Percentiles rank a stretch among this genome's conserved stretches.
Evolutionary conservation across 1,284 basidiomycete species (phyloP).

Genomic region (Coniferiporia weirii): DNA sequence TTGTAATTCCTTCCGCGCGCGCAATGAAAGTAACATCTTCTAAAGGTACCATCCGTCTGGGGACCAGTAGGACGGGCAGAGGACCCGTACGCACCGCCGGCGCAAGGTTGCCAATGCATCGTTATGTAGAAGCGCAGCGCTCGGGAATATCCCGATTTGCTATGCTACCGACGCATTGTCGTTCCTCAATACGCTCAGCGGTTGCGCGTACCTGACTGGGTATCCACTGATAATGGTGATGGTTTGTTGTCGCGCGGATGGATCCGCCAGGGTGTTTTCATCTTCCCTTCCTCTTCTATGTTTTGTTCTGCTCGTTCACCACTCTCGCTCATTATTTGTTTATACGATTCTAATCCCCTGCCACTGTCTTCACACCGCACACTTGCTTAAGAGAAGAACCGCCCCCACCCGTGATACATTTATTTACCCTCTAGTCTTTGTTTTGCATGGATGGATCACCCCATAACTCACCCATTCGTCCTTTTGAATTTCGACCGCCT

Average conservation of each 20-base stretch:
- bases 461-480: background rate
- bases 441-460: background rate
- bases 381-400: background rate
- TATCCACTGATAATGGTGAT: too few species aligned
- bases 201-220: too few species aligned
- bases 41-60: conserved; percentile 85
- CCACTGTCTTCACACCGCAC: background rate
- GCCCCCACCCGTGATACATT: background rate
- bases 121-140: conserved; percentile 19
- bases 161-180: background rate
- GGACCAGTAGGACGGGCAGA: conserved; percentile 86
- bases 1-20: conserved; percentile 3
- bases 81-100: conserved; percentile 76
- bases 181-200: background rate
- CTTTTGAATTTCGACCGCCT: too few species aligned
- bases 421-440: background rate
- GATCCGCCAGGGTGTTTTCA: background rate
- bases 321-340: background rate
- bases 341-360: background rate
- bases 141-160: background rate
- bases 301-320: background rate
- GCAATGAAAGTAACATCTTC: conserved; percentile 2
- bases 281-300: background rate
- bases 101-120: conserved; percentile 17
- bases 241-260: background rate